These are phyloP conservation scores for Athelia psychrophila DNA, from an alignment of 1,284 basidiomycete genomes.

Conservation along the genomic window DNA sequence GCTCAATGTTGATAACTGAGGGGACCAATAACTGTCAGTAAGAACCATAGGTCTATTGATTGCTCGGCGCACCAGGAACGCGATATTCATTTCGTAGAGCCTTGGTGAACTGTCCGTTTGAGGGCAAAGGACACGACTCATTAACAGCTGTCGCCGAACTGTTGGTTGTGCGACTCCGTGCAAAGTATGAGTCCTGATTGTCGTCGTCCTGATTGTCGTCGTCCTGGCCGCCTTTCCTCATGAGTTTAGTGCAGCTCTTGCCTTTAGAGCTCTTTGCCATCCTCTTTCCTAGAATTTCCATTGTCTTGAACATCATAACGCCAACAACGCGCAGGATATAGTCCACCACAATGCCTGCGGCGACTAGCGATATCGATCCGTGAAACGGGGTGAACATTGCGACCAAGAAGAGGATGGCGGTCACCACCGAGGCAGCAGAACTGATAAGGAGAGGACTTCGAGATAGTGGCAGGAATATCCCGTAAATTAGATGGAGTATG, in stretches of 20 bases:
- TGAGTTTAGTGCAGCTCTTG: background rate
- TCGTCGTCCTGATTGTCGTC: background rate
- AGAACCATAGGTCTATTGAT: background rate
- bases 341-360: background rate
- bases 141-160: background rate
- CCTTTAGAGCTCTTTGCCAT: background rate
- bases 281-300: background rate
- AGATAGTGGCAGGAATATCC: constrained; percentile 25
- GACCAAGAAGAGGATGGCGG: constrained; percentile 19
- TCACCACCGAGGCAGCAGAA: background rate
- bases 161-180: background rate
- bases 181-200: background rate
- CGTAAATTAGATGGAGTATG: constrained; percentile 24
- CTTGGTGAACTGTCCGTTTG: background rate
- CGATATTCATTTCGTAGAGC: background rate
- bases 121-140: background rate
- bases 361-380: background rate
- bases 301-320: background rate
- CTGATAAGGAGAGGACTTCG: constrained; percentile 8
- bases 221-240: background rate
- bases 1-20: constrained; percentile 35
- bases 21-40: background rate
- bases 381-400: constrained; percentile 21
- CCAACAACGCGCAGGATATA: background rate
- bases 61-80: background rate